Evolutionary conservation across 768 basidiomycete genomes (phyloP), one percentile per base, ranked within the genome.

Genomic region (Boletus speciosus): DNA sequence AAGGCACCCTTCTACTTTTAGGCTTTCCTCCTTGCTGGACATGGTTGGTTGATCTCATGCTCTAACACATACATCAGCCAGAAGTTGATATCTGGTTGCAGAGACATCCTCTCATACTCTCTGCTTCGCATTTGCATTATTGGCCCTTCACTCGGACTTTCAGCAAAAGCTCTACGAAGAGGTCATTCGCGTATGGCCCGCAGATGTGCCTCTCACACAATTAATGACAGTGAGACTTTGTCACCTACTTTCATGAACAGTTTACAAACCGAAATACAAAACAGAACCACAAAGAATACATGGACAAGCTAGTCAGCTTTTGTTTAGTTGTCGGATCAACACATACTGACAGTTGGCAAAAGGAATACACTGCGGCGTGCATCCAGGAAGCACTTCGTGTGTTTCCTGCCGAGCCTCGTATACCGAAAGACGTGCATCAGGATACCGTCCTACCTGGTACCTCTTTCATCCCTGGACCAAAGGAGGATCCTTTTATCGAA

Each of bases 111-210:
- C 79, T 6, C 75, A 80, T 55, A 67, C 78, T 0, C 66, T 80
- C 5, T 67, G 69, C 37, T 80, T 80, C 52, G 69, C 73, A 1
- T 52, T 81, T 14, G 66, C 61, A 0, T 66, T 79, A 11, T 64
- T 84, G 8, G 82, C 82, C 5, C 66, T 82, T 12, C 66, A 81
- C 58, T 80, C 81, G 3, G 77, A 78, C 1, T 69, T 70, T 32
- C 82, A 84, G 59, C 64, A 73, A 27, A 77, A 71, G 50, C 58
- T 83, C 0, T 75, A 72, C 45, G 70, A 77, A 34, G 79, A 82
- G 49, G 62, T 73, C 6, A 34, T 47, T 7, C 51, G 45, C 15
- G 39, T 77, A n/a, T 80, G 79, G 75, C 77, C 78, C 10, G 58
- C 68, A 5, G 72, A 70, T 15, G 49, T 50, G 7, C 69, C 76